Evolutionary conservation across 1,284 basidiomycete genomes (phyloP), one percentile per base, ranked within the genome.

Genomic region (Mrakiaceae sp.): DNA sequence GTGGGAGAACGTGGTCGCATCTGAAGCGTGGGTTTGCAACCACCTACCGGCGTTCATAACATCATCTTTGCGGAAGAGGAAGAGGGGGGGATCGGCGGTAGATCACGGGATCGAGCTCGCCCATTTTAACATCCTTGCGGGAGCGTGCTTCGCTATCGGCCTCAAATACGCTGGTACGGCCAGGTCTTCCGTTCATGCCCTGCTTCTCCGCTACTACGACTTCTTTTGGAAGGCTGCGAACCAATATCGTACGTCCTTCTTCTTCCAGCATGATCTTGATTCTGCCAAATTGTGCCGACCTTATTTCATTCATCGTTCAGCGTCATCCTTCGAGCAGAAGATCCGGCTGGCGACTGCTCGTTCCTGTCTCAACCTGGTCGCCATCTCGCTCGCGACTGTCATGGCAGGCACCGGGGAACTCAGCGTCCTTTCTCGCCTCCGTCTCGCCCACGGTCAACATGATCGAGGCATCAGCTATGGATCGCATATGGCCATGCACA

Each of bases 361-460:
- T 16, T 88, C 94, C 70, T 90, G 90, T 2, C 79, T 96, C 55
- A 94, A 90, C 72, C 79, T 94, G 43, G 87, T 96, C 66, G 87
- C 90, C 0, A 80, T 97, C 50, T 82, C 92, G 3, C 77, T 96
- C 43, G 86, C 87, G 69, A 87, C 95, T 80, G 87, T 98, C 60
- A 92, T 98, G 88, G 90, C 93, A 0, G 96, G 96, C 3, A 96
- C 92, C 0, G 96, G 96, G 10, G 92, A 98, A 74, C 84, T 98
- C 55, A 88, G 87, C 60, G 87, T 90, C 67, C 80, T 98, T 42
- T 84, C 91, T 44, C 83, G 92, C n/a, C 80, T 98, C 11, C 84
- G 96, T 40, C 85, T 89, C 71, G 86, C 88, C 3, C 97, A 94
- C 72, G 94, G 92, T n/a, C 87, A 90, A 79, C 87, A 88, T 72